Evolutionary conservation across 2,329 filamentous ascomycete genomes (phyloP), one percentile per base, ranked within the genome.

Genomic region (Fusarium sp.): DNA sequence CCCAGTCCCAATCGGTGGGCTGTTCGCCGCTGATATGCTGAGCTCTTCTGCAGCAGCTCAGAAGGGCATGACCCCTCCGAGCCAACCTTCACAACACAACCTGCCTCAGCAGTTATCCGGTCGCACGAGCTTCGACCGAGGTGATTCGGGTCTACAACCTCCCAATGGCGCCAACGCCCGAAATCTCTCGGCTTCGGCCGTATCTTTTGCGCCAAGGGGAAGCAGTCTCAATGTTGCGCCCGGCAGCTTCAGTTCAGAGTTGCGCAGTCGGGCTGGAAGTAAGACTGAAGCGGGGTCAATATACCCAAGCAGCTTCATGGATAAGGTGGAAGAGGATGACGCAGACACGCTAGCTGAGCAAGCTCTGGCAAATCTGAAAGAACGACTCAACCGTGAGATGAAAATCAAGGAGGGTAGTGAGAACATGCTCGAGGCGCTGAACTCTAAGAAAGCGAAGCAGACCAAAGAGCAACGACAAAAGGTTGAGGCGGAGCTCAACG

Each of bases 351-450:
- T 86, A 14, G 87, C 90, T 18, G 94, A 97, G 80, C 91, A 94
- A 81, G 88, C 90, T 44, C 90, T 97, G 76, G 88, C 91, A 27
- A 86, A 89, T 56, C 87, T 98, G 70, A 91, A 92, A 77, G 95
- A 98, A 76, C 90, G 92, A 78, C 92, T 99, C 72, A 95, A 94
- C 75, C 95, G 97, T 78, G 97, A 99, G 84, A 91, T 95, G 84
- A 98, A 98, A 86, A 98, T 99, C 80, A 98, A 97, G 82, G 93
- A 95, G 77, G 96, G 96, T 25, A 98, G 95, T 64, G 96, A 99
- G 85, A 99, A 99, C 80, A 91, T 99, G 89, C 86, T 99, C 42
- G 96, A 99, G 84, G 96, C 96, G 17, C 84, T 99, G 73, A 94
- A 98, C 80, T 89, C 91, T 47, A 99, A 99, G 83, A 98, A 97